phyloP scores from a whole-genome alignment of 805 yeast genomes.

The Kluyveromyces nonfermentans region DNA sequence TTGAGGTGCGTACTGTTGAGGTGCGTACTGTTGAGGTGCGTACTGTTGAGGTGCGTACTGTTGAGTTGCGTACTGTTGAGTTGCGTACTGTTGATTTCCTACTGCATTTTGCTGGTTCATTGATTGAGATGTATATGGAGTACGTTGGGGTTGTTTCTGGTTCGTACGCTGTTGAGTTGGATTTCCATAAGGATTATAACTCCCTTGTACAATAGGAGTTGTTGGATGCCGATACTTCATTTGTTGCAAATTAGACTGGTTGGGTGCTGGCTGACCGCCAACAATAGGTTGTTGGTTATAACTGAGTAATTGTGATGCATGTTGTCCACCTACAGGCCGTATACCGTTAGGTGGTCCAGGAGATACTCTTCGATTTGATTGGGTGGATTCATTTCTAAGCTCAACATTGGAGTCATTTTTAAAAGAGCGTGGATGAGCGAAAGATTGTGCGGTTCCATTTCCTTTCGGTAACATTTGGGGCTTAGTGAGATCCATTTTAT shows the following conservation, averaged over 20 bases:
- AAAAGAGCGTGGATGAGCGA: background rate
- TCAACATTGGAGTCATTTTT: background rate
- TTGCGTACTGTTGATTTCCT: slow-evolving; percentile 4
- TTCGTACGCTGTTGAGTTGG: background rate
- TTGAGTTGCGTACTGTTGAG: slow-evolving; percentile 3
- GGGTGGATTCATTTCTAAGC: background rate
- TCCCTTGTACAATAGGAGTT: background rate
- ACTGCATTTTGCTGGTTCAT: slow-evolving; percentile 3
- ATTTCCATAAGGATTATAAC: background rate
- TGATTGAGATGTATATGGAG: slow-evolving; percentile 1
- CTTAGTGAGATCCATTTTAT: background rate
- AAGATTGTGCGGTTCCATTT: background rate
- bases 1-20: slow-evolving; percentile 9
- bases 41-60: slow-evolving; percentile 8
- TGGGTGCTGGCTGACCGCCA: background rate
- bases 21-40: background rate
- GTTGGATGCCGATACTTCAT: background rate
- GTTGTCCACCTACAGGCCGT: background rate
- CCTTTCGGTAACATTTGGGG: background rate
- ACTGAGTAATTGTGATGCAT: background rate
- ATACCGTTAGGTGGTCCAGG: background rate
- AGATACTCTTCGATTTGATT: background rate
- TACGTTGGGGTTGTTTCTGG: background rate
- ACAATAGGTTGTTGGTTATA: background rate
- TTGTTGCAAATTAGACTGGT: background rate